Evolutionary conservation across 352 stramenopile genomes (phyloP), one percentile per base, ranked within the genome.

Genomic region (Phytophthora citricola): DNA sequence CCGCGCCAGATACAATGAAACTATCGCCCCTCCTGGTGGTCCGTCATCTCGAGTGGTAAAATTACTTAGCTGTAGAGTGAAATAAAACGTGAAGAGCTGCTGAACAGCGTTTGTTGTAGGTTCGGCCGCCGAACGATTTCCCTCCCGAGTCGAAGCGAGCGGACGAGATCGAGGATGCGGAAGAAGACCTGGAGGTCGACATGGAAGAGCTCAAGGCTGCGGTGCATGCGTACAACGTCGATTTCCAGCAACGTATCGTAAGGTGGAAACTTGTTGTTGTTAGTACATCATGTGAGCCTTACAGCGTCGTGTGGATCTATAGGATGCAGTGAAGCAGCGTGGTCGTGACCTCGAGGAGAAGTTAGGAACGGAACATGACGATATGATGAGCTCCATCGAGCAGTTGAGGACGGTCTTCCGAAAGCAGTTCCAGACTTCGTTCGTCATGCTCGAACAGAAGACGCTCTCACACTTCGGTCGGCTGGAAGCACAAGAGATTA

Each of bases 191-290:
- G 7, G 85, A 91, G 40, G 55, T 87, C 12, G 84, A 95, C 61
- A 93, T 97, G 82, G 74, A 90, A 39, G 85, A 91, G 64, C 76
- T 97, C 50, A 80, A 97, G 72, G 69, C 71, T 5, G 82, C 83
- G 1, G 90, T 93, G 31, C 82, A 92, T 62, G 76, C 80, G 17
- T 90, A 92, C 71, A 97, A 97, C 58, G 63, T 92, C 29, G 85
- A 95, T 53, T 92, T 97, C 51, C 80, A 96, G 51, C 70, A 72
- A 11, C 86, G 89, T 10, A 85, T 97, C 29, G 83, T 93, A 78
- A 22, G 82, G 31, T 36, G 31, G 11, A 15, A n/a, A 26, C 29
- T 10, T 2, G 20, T 27, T 29, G 22, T 7, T 34, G 27, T 12
- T n/a, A 3, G 14, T n/a, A 17, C 22, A 24, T n/a, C 29, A 34